phyloP scores from a whole-genome alignment of 1,284 basidiomycete species.

The Tremellales sp. region DNA sequence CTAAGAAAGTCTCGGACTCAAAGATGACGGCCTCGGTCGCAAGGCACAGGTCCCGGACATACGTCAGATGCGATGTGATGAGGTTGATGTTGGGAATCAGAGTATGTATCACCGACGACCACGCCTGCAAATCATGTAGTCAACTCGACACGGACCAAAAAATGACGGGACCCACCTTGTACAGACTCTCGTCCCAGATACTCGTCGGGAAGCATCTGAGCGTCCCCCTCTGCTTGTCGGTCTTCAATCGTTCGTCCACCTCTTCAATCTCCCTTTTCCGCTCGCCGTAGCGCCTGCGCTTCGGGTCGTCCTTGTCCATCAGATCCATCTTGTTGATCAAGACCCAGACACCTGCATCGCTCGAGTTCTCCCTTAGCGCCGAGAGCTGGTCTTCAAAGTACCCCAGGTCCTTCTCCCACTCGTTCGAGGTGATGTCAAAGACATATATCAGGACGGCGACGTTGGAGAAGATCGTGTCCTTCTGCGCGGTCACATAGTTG shows the following conservation, averaged over 20 bases:
- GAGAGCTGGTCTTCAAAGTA: slow-evolving; percentile 85
- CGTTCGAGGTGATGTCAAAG: slow-evolving; percentile 79
- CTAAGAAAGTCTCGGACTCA: slow-evolving; percentile 94
- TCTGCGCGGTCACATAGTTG: slow-evolving; percentile 84
- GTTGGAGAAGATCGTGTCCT: slow-evolving; percentile 87
- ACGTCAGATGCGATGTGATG: slow-evolving; percentile 78
- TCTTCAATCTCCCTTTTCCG: slow-evolving; percentile 65
- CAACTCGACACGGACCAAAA: not conserved
- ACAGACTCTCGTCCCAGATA: slow-evolving; percentile 96
- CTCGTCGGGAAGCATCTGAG: slow-evolving; percentile 73
- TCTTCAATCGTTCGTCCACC: slow-evolving; percentile 54
- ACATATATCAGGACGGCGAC: slow-evolving; percentile 98
- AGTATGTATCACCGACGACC: slow-evolving; percentile 96
- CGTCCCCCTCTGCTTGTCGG: slow-evolving; percentile 33
- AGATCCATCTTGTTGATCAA: slow-evolving; percentile 95
- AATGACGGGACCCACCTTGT: slow-evolving; percentile 63
- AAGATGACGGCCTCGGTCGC: slow-evolving; percentile 94
- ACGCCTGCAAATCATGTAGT: slow-evolving; percentile 61
- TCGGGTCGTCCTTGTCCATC: slow-evolving; percentile 56
- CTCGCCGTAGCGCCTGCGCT: slow-evolving; percentile 60
- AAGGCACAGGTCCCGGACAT: slow-evolving; percentile 76
- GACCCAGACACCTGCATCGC: slow-evolving; percentile 78
- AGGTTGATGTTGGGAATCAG: slow-evolving; percentile 91
- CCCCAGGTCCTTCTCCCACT: slow-evolving; percentile 63
- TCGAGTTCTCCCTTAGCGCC: slow-evolving; percentile 60